These are phyloP conservation scores for Plenodomus tracheiphilus DNA, from an alignment of 2,329 filamentous ascomycete species.

Conservation along the genomic window DNA sequence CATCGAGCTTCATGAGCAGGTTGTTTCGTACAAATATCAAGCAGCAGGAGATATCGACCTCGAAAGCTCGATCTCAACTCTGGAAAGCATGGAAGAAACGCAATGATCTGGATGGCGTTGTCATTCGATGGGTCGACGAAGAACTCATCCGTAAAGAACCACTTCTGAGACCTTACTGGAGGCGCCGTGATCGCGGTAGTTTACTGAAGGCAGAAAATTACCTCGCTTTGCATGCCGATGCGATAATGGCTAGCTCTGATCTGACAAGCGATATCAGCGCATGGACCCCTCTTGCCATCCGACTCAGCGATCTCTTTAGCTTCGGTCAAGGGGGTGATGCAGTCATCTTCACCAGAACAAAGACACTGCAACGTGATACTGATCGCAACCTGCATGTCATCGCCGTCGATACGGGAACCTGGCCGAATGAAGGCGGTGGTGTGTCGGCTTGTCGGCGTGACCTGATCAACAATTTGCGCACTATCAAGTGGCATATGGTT, in stretches of 20 bases:
- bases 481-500: conserved; percentile 50
- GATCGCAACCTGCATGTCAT: conserved; percentile 46
- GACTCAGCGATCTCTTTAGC: conserved; percentile 56
- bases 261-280: conserved; percentile 56
- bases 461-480: conserved; percentile 48
- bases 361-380: conserved; percentile 51
- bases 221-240: conserved; percentile 50
- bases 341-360: conserved; percentile 54
- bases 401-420: conserved; percentile 48
- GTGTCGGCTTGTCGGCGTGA: conserved; percentile 49
- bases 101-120: conserved; percentile 43
- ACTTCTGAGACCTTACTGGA: conserved; percentile 44
- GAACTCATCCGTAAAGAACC: conserved; percentile 42
- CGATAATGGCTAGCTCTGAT: conserved; percentile 57
- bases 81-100: conserved; percentile 49
- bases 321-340: conserved; percentile 59
- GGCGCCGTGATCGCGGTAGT: conserved; percentile 42
- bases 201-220: conserved; percentile 44
- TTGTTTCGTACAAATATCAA: conserved; percentile 46
- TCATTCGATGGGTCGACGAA: conserved; percentile 47
- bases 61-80: conserved; percentile 43
- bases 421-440: conserved; percentile 49
- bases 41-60: conserved; percentile 44
- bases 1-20: conserved; percentile 37
- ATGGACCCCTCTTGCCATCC: conserved; percentile 57